Evolutionary conservation across 2,329 filamentous ascomycete genomes (phyloP).

Genomic region (Fusarium torulosum): DNA sequence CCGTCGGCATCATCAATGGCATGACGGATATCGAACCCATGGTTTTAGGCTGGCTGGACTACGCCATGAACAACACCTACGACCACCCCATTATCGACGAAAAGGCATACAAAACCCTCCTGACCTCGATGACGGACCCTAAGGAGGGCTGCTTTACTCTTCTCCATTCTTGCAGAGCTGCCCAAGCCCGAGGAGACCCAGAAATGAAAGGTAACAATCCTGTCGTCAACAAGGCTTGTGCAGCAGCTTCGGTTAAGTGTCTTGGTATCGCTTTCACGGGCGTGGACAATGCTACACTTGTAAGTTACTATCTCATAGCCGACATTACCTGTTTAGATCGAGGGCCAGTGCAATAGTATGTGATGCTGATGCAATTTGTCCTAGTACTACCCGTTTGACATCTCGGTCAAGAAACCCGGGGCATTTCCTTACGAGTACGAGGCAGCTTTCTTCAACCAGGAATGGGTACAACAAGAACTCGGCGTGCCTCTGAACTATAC

Average conservation of each 20-base stretch:
- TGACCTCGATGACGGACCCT: not conserved
- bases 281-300: not conserved
- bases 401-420: not conserved
- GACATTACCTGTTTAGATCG: too few species aligned
- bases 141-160: not conserved
- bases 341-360: not conserved
- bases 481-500: not conserved
- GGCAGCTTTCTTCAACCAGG: not conserved
- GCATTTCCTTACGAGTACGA: not conserved
- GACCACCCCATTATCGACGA: not conserved
- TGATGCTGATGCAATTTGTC: not conserved
- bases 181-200: not conserved
- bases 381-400: not conserved
- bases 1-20: not conserved
- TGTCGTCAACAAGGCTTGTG: not conserved
- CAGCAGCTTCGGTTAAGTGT: not conserved
- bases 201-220: not conserved
- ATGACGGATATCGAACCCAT: not conserved
- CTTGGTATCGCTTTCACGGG: not conserved
- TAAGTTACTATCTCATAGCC: not conserved
- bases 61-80: not conserved
- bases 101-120: not conserved
- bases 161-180: not conserved
- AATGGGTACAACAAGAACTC: not conserved
- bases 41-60: not conserved